Evolutionary conservation across 202 grass and related monocot genomes (phyloP), one percentile per base, ranked within the genome.

Genomic region (Cymbopogon flexuosus): DNA sequence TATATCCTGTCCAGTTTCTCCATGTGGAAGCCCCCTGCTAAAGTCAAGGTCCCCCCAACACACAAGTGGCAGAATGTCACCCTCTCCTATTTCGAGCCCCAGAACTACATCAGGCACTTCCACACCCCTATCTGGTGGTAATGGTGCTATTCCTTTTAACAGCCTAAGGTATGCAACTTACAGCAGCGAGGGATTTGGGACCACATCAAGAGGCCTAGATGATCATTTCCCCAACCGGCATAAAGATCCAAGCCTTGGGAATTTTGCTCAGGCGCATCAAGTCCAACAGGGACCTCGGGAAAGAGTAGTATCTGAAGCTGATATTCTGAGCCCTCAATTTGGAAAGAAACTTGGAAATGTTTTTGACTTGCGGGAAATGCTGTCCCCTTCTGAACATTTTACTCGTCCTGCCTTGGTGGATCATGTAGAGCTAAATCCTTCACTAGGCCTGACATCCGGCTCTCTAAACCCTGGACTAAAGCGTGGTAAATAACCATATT

Each of bases 1-100:
- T 75, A 91, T 96, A 87, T 99, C 96, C 14, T 99, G 96, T 59
- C 96, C 96, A 56, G 92, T 99, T 84, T 99, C 96, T 84, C 96
- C 96, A 69, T 93, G 87, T 81, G 86, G 96, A 90, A 99, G 96
- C 70, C 96, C 96, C 73, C 70, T 93, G 13, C 81, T 96, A 68
- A 89, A 89, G 66, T 90, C 92, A 37, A 99, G 96, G 65, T 96
- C 96, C 67, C 90, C 92, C 29, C 92, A 83, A 42, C 75, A 86
- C 67, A 75, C 84, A 64, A 99, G 92, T 83, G 92, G 92, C 11
- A 76, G 82, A 80, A 93, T 96, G 89, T 91, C 90, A 64, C 96
- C 96, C 5, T 99, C 96, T 81, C 96, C 96, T 73, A 91, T 99
- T 75, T 96, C 90, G 36, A 99, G 96, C 81, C 96, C 96, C 64